These are phyloP conservation scores for Pisolithus orientalis DNA, from an alignment of 768 basidiomycete genomes.

Conservation along the genomic window DNA sequence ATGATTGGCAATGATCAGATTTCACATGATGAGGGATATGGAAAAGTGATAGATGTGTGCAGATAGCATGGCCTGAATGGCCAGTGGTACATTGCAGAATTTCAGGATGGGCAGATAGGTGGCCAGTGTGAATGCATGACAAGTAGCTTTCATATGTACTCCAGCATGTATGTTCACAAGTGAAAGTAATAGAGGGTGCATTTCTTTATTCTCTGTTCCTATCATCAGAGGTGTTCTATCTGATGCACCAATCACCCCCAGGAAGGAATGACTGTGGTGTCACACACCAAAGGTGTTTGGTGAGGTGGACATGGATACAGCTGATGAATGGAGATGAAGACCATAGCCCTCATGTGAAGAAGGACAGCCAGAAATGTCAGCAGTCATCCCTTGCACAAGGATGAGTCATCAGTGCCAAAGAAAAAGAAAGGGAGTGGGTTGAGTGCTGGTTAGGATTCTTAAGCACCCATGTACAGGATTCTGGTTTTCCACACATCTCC, in stretches of 20 bases:
- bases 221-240: conserved; percentile 30
- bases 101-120: conserved; percentile 28
- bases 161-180: conserved; percentile 28
- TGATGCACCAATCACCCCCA: conserved; percentile 25
- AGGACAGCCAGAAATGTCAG: too few relatives aligned
- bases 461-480: too few relatives aligned
- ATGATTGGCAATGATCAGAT: conserved; percentile 23
- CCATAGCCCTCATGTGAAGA: too few relatives aligned
- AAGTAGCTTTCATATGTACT: conserved; percentile 26
- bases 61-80: conserved; percentile 23
- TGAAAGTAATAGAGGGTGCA: conserved; percentile 26
- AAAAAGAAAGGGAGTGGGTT: too few relatives aligned
- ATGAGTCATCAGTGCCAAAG: too few relatives aligned
- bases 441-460: too few relatives aligned
- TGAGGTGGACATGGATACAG: too few relatives aligned
- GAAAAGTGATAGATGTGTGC: conserved; percentile 21
- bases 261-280: conserved; percentile 18
- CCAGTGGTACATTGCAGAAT: conserved; percentile 14
- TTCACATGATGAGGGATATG: conserved; percentile 24
- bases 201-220: conserved; percentile 25
- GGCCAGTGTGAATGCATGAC: conserved; percentile 21
- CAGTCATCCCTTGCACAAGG: too few relatives aligned
- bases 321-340: too few relatives aligned
- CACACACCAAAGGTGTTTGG: too few relatives aligned
- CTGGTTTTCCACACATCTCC: too few relatives aligned